Conservation (phyloP, 2,329 filamentous ascomycete species). For the Lecanicillium sp. region DNA sequence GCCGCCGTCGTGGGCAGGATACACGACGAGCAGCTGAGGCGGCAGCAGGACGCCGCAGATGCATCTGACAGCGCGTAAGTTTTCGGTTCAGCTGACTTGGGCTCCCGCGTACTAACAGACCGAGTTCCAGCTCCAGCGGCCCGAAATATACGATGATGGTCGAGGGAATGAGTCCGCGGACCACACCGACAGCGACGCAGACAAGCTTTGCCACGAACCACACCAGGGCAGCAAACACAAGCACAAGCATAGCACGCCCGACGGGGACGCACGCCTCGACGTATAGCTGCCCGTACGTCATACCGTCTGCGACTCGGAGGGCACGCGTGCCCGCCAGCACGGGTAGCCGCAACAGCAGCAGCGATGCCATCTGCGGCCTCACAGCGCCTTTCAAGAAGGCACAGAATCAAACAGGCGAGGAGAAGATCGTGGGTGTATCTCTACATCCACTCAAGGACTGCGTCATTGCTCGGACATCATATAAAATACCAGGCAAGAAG, state of each 20-base stretch:
- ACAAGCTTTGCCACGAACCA: background rate
- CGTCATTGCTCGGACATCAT: slow-evolving; percentile 6
- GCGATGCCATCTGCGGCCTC: background rate
- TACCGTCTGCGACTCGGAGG: background rate
- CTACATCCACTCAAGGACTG: slow-evolving; percentile 6
- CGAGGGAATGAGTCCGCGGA: background rate
- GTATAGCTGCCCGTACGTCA: slow-evolving; percentile 8
- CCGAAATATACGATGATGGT: background rate
- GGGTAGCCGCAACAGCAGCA: background rate
- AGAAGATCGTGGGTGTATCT: background rate
- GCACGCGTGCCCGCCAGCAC: background rate
- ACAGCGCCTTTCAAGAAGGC: background rate
- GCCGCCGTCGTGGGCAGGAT: slow-evolving; percentile 12
- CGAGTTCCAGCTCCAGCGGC: background rate
- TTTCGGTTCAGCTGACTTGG: background rate
- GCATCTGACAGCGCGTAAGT: background rate
- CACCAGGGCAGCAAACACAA: background rate
- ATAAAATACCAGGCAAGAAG: background rate
- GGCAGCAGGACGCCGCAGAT: background rate
- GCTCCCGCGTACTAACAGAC: background rate
- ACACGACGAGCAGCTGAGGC: slow-evolving; percentile 1
- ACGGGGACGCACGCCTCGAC: background rate
- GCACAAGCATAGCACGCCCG: slow-evolving; percentile 3
- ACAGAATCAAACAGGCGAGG: background rate
- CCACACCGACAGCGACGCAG: background rate